A percentile compares a stretch with the other conserved stretches of the same genome.
phyloP scores from a whole-genome alignment of 2,329 filamentous ascomycete genomes.

The Delphinella strobiligena region DNA sequence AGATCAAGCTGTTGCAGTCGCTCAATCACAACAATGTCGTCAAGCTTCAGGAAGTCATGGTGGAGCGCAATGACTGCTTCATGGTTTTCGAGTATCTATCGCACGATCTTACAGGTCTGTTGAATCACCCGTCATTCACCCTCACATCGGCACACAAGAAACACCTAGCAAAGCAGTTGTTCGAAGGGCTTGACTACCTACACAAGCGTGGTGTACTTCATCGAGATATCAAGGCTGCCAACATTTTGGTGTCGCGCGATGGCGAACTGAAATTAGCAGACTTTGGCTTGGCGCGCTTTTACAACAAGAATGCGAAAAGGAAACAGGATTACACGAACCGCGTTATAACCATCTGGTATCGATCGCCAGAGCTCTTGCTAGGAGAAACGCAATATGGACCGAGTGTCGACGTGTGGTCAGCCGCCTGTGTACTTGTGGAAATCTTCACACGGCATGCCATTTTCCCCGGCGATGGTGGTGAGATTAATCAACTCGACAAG shows the following conservation, averaged over 20 bases:
- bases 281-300: slow-evolving; percentile 92
- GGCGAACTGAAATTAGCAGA: slow-evolving; percentile 88
- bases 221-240: slow-evolving; percentile 95
- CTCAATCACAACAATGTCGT: slow-evolving; percentile 75
- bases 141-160: slow-evolving; percentile 82
- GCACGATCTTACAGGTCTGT: slow-evolving; percentile 84
- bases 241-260: slow-evolving; percentile 84
- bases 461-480: slow-evolving; percentile 90
- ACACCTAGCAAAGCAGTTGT: slow-evolving; percentile 82
- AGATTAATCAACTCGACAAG: slow-evolving; percentile 90
- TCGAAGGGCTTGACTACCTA: slow-evolving; percentile 86
- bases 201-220: slow-evolving; percentile 89
- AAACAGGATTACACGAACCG: slow-evolving; percentile 96
- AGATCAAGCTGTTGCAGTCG: slow-evolving; percentile 85
- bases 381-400: slow-evolving; percentile 85
- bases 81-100: slow-evolving; percentile 99
- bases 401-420: slow-evolving; percentile 91
- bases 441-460: slow-evolving; percentile 91
- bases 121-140: slow-evolving; percentile 88
- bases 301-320: slow-evolving; percentile 61
- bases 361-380: slow-evolving; percentile 77
- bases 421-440: slow-evolving; percentile 90
- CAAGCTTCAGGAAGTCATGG: slow-evolving; percentile 83
- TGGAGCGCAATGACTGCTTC: slow-evolving; percentile 95
- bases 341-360: slow-evolving; percentile 98